Evolutionary conservation across 805 yeast genomes (phyloP), one percentile per base, ranked within the genome.

Genomic region (Metschnikowia gruessii): DNA sequence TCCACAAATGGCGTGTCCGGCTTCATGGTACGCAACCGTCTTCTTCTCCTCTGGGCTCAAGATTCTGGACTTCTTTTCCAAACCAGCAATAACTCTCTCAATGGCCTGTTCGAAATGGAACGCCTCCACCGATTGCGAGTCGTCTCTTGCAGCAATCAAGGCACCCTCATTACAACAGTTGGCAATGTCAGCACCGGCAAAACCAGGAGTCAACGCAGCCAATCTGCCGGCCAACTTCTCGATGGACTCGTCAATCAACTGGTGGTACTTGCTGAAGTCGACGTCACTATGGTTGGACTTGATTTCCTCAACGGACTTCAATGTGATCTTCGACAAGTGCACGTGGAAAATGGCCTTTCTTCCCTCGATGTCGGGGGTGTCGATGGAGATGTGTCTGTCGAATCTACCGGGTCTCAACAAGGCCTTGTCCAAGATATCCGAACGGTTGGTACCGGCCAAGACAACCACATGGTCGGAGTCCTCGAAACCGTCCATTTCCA

Each of bases 1-100:
- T 11, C 99, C 99, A 66, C 98, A 91, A 50, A 94, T 81, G 10
- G 99, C 99, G 68, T 95, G 99, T 3, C 99, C 99, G 3, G 99
- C 99, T 67, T 94, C 99, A 64, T 95, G 99, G 60, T 86, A 94
- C 0, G 99, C 99, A 47, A 95, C 97, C 22, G 89, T 82, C 52
- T 75, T 81, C 69, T 90, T 88, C 63, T 95, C 98, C 49, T 85
- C 91, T 1, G 89, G 85, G 2, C 89, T 81, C 50, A 95, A 74
- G 12, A 94, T 79, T 60, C 85, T 84, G 13, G 91, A 79, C 68
- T 89, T 92, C 75, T 87, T 87, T 66, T 92, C 98, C 51, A 94
- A 74, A 32, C 99, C 99, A 28, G 95, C 97, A 67, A 91, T 87
- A 36, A 92, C 97, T 62, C 99, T 82, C 69, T 95, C 99, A 55